phyloP scores from a whole-genome alignment of 768 basidiomycete genomes.

The Termitomyces sp. region DNA sequence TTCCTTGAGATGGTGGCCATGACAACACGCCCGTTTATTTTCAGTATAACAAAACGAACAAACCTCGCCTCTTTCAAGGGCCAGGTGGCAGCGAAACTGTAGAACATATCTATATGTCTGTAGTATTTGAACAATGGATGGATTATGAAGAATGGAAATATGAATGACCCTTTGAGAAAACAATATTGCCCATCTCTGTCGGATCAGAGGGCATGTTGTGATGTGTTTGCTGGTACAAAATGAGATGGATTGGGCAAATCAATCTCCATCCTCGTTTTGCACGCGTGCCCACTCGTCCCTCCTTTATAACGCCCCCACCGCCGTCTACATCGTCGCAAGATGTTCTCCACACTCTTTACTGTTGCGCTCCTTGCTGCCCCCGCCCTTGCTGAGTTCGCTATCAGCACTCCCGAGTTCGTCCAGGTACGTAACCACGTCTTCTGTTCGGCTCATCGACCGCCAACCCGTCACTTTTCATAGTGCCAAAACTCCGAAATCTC shows the following conservation, averaged over 20 bases:
- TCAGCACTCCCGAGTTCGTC: constrained; percentile 49
- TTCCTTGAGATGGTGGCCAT: constrained; percentile 32
- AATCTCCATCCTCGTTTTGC: constrained; percentile 24
- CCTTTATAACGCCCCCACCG: constrained; percentile 28
- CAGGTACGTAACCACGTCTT: constrained; percentile 43
- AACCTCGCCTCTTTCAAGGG: constrained; percentile 62
- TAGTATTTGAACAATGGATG: constrained; percentile 7
- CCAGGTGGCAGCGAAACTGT: constrained; percentile 45
- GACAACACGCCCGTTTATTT: constrained; percentile 26
- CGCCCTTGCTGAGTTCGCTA: constrained; percentile 52
- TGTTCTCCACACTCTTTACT: constrained; percentile 81
- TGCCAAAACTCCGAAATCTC: constrained; percentile 49
- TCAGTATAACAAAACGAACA: constrained; percentile 67
- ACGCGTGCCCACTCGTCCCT: constrained; percentile 26
- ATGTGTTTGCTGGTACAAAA: constrained; percentile 18
- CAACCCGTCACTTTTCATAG: constrained; percentile 31
- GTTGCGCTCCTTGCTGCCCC: constrained; percentile 64
- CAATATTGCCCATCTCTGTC: background rate
- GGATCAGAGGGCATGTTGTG: constrained; percentile 16
- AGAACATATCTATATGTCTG: background rate
- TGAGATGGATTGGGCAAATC: constrained; percentile 8
- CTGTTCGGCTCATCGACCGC: constrained; percentile 4
- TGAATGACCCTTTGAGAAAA: background rate
- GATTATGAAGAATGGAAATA: background rate
- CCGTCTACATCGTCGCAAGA: constrained; percentile 40